Base-by-base conservation (phyloP, 139 green algal genomes). In the Chlorella sp. region DNA sequence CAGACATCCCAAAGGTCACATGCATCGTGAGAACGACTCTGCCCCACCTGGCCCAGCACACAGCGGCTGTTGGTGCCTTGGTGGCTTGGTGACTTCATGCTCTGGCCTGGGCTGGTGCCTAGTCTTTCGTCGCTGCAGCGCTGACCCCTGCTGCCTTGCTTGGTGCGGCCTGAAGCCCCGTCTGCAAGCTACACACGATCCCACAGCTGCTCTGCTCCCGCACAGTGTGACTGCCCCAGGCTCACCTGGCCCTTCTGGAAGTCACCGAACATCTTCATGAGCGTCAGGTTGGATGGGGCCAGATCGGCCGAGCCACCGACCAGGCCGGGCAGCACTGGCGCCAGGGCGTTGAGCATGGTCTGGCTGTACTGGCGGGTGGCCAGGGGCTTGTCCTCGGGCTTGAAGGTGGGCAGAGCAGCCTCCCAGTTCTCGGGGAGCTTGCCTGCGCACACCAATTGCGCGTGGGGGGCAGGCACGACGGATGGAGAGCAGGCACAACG, bases 261-360 rank as follows among this genome's bases (percentile, higher is more conserved):
- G 90, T 98, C 92, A 30, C 91, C 94, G 64, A 91, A 96, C 81
- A 91, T 91, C 92, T 99, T 99, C 90, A 98, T 96, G 32, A 99
- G 87, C 14, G 95, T 99, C 89, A 98, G 94, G 93, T 98, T 99
- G 84, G 95, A 99, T 67, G 92, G 90, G 5, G 95, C 95, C 73
- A 99, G 87, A 83, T 99, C 95, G 65, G 95, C 95, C 49, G 91
- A 96, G 72, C 95, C 95, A 74, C 95, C 95, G 26, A 98, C 85
- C 70, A 99, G 86, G 76, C 93, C 95, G 64, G 95, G 95, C 59
- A 99, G 86, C 24, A 86, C 89, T 59, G 86, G 83, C 14, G 88
- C 90, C 69, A 99, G 88, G 14, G 92, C 92, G 82, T 98, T 98
- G 6, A 99, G 85, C 88, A 96, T 96, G 74, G 88, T 96, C 91